phyloP scores from a whole-genome alignment of 106 monocot species.

The Acanthochlamys bracteata region DNA sequence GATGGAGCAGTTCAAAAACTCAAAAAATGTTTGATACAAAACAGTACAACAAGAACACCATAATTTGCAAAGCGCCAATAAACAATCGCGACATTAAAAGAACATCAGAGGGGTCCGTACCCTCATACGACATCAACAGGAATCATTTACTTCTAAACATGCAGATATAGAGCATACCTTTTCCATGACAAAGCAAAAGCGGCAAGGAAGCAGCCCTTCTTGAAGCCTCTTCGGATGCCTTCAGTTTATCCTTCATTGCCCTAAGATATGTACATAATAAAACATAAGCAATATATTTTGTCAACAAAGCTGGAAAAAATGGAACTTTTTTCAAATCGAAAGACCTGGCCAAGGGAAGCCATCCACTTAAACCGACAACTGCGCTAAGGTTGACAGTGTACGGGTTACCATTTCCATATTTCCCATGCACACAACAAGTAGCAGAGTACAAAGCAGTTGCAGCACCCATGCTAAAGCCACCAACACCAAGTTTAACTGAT shows the following conservation, averaged over 20 bases:
- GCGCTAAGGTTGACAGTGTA: constrained; percentile 69
- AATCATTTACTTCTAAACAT: neutral
- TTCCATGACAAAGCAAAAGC: constrained; percentile 92
- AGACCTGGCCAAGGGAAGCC: constrained; percentile 91
- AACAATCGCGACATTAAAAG: no score
- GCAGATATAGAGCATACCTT: constrained; percentile 29
- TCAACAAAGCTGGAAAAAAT: neutral
- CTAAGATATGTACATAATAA: constrained; percentile 18
- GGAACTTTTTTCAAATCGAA: neutral
- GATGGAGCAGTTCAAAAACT: no score
- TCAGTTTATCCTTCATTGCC: constrained; percentile 52
- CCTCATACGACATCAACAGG: neutral
- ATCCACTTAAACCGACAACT: constrained; percentile 84
- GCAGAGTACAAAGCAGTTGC: constrained; percentile 87
- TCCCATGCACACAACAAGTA: constrained; percentile 68
- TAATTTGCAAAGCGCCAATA: no score
- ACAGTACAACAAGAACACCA: no score
- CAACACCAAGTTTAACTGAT: constrained; percentile 91
- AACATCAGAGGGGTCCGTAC: neutral
- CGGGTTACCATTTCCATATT: constrained; percentile 72
- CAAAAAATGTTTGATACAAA: no score
- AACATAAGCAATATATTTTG: neutral
- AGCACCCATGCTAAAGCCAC: constrained; percentile 99
- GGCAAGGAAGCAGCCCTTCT: constrained; percentile 74
- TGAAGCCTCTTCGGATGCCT: constrained; percentile 53